Conservation (phyloP, 2,329 filamentous ascomycete species). For the Domatiomyces catenatus region DNA sequence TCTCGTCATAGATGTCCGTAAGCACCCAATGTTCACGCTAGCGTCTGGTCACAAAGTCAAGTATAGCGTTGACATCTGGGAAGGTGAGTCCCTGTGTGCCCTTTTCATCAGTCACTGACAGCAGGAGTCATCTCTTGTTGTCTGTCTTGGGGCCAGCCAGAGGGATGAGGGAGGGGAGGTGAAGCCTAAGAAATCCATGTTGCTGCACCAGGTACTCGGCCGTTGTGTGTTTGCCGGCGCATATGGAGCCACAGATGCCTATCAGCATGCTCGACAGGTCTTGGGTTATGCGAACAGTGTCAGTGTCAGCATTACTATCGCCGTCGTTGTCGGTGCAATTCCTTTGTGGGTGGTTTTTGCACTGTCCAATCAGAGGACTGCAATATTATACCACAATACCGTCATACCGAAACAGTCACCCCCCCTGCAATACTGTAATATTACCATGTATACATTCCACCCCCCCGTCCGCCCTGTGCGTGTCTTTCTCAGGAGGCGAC, state of each 20-base stretch:
- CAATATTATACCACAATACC: too few relatives aligned
- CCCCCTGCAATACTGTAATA: too few relatives aligned
- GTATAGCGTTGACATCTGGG: conserved; percentile 45
- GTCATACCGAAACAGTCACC: too few relatives aligned
- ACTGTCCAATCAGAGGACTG: too few relatives aligned
- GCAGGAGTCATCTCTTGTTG: conserved; percentile 9
- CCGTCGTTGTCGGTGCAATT: too few relatives aligned
- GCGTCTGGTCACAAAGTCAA: conserved; percentile 70
- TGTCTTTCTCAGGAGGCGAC: too few relatives aligned
- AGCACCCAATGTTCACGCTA: conserved; percentile 80
- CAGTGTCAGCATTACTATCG: too few relatives aligned
- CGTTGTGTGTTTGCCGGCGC: conserved; percentile 80
- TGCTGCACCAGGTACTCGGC: conserved; percentile 73
- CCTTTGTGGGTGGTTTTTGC: too few relatives aligned
- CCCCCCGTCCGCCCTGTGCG: too few relatives aligned
- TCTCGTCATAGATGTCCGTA: conserved; percentile 62
- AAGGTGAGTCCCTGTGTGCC: conserved; percentile 17
- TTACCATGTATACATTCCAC: too few relatives aligned
- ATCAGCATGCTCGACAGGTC: conserved; percentile 40
- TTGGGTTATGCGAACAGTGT: too few relatives aligned
- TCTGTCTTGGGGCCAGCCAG: conserved; percentile 17
- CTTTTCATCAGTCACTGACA: conserved; percentile 15
- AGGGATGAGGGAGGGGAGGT: conserved; percentile 33
- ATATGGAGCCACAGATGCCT: conserved; percentile 51
- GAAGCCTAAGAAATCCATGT: conserved; percentile 63